Evolutionary conservation across 1,284 basidiomycete genomes (phyloP).

Genomic region (Mycena sp.): DNA sequence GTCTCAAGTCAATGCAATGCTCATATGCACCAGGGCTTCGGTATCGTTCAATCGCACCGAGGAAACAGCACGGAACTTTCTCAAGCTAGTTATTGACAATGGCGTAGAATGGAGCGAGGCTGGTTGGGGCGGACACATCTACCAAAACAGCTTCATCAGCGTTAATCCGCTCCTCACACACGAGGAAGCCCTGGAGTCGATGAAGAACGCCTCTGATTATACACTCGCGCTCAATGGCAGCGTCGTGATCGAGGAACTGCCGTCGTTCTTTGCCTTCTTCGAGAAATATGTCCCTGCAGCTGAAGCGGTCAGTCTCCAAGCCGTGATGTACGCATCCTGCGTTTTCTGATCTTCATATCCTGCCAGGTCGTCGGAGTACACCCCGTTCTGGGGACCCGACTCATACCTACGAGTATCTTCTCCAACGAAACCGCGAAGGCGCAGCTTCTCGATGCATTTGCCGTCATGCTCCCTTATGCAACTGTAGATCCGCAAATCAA

Average conservation of each 20-base stretch:
- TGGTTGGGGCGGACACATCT: conserved; percentile 58
- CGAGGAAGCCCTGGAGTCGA: conserved; percentile 46
- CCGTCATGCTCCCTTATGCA: conserved; percentile 5
- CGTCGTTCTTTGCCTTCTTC: conserved; percentile 53
- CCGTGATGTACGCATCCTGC: neutral
- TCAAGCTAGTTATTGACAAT: conserved; percentile 47
- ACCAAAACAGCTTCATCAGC: conserved; percentile 30
- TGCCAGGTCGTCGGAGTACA: no score
- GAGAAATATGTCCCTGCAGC: conserved; percentile 43
- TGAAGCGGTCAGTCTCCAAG: conserved; percentile 28
- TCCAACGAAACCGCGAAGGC: no score
- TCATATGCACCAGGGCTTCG: conserved; percentile 9
- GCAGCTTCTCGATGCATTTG: no score
- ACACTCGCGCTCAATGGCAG: conserved; percentile 39
- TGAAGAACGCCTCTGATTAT: conserved; percentile 49
- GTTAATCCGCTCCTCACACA: conserved; percentile 34
- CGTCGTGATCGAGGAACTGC: conserved; percentile 45
- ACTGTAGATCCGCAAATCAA: conserved; percentile 15
- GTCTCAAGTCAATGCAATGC: conserved; percentile 13
- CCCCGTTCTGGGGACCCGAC: no score
- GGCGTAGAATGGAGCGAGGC: conserved; percentile 51
- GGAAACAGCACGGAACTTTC: conserved; percentile 35
- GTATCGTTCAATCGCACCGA: conserved; percentile 26
- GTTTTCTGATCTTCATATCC: conserved; percentile 6
- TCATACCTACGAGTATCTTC: no score